Conservation (phyloP, 306 rosid species). For the Quercus robur region DNA sequence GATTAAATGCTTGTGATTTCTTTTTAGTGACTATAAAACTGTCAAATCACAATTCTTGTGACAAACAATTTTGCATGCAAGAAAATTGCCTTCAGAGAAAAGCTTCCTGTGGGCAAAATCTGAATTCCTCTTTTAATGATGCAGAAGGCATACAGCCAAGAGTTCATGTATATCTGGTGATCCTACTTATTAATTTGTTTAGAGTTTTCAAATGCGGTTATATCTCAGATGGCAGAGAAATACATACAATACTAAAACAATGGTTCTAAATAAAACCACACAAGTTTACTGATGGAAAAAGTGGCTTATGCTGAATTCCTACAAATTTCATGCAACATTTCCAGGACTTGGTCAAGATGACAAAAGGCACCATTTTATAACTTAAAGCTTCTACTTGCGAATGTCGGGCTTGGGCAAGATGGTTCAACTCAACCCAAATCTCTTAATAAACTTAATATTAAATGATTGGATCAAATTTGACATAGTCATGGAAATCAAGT, state of each 20-base stretch:
- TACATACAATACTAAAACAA: neutral
- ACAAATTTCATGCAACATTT: too few species aligned
- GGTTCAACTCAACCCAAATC: neutral
- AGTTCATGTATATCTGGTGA: neutral
- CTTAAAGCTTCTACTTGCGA: too few species aligned
- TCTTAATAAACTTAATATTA: neutral
- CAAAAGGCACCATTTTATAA: too few species aligned
- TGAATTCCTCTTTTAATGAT: neutral
- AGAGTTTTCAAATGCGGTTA: neutral
- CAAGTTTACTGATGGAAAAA: neutral
- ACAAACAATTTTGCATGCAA: neutral
- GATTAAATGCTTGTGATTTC: neutral
- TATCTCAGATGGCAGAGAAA: neutral
- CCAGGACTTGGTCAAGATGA: too few species aligned
- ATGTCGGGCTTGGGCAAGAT: neutral
- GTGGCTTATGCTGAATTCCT: neutral
- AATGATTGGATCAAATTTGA: neutral
- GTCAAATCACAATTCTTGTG: neutral
- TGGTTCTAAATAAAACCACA: neutral
- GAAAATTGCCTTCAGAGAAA: neutral
- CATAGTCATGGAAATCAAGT: neutral
- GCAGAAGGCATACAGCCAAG: neutral
- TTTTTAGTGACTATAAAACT: neutral
- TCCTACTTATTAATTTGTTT: neutral
- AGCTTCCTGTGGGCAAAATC: neutral